These are phyloP conservation scores for Coelastrella sp. DNA, from an alignment of 139 green algal genomes.

Conservation along the genomic window DNA sequence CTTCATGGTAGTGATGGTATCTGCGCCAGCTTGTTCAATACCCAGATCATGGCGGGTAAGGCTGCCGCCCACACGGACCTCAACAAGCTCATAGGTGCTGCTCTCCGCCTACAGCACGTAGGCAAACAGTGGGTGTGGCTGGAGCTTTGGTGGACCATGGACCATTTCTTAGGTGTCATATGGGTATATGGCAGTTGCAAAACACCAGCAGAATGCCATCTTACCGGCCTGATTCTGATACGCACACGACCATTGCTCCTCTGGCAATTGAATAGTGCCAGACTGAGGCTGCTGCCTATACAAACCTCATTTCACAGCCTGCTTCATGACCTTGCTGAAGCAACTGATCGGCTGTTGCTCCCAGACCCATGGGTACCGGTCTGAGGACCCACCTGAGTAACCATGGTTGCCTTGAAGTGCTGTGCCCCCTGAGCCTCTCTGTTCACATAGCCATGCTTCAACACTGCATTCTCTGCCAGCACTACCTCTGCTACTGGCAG, in stretches of 20 bases:
- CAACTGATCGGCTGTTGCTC: too few relatives aligned
- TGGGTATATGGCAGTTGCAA: too few relatives aligned
- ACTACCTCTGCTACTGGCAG: conserved; percentile 79
- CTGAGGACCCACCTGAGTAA: conserved; percentile 71
- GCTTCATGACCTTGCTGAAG: too few relatives aligned
- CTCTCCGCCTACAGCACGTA: conserved; percentile 50
- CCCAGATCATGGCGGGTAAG: conserved; percentile 90
- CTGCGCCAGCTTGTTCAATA: conserved; percentile 67
- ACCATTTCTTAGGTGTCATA: too few relatives aligned
- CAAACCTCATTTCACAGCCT: background rate
- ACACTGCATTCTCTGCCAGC: conserved; percentile 69
- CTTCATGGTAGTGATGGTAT: conserved; percentile 83
- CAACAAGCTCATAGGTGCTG: conserved; percentile 84
- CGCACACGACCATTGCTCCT: too few relatives aligned
- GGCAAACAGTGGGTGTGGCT: background rate
- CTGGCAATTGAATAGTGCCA: background rate
- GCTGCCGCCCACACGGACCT: conserved; percentile 80
- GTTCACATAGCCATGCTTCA: conserved; percentile 78
- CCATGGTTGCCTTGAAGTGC: conserved; percentile 88
- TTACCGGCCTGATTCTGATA: background rate
- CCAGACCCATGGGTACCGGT: too few relatives aligned
- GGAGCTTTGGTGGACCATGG: too few relatives aligned
- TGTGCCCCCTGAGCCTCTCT: conserved; percentile 59
- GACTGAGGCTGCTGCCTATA: background rate
- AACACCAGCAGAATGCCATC: background rate